phyloP scores from a whole-genome alignment of 2,329 filamentous ascomycete species.

The Talaromyces islandicus region DNA sequence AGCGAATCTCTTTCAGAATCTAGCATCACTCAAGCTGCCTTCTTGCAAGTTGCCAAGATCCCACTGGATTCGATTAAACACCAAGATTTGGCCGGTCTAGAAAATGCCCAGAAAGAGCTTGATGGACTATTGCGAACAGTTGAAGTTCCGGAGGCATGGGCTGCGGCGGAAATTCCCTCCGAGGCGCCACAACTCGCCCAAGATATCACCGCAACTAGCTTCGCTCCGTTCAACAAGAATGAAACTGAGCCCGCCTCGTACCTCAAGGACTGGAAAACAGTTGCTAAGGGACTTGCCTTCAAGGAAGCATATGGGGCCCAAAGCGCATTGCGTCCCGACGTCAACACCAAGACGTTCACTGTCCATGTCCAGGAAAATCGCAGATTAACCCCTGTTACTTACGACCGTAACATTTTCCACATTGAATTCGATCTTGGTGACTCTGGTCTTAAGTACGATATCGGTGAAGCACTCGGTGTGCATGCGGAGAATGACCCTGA shows the following conservation, averaged over 20 bases:
- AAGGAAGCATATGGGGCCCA: conserved; percentile 86
- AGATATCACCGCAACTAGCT: conserved; percentile 72
- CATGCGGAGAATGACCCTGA: conserved; percentile 86
- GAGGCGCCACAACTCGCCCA: conserved; percentile 47
- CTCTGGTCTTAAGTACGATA: conserved; percentile 91
- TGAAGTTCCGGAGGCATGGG: conserved; percentile 75
- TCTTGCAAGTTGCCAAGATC: conserved; percentile 70
- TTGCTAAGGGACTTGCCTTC: conserved; percentile 83
- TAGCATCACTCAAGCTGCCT: conserved; percentile 71
- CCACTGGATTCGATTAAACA: conserved; percentile 63
- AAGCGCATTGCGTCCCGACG: conserved; percentile 71
- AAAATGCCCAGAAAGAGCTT: conserved; percentile 56
- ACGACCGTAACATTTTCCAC: conserved; percentile 99
- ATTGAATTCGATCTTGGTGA: conserved; percentile 95
- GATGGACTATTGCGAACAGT: conserved; percentile 65
- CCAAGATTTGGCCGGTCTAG: conserved; percentile 55
- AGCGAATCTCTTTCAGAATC: conserved; percentile 62
- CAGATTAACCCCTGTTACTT: conserved; percentile 76
- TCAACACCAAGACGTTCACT: conserved; percentile 76
- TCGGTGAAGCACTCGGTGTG: conserved; percentile 93
- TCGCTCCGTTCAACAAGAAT: conserved; percentile 69
- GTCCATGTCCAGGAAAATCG: conserved; percentile 94
- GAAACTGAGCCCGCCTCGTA: conserved; percentile 62
- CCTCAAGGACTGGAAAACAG: conserved; percentile 72
- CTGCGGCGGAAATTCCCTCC: conserved; percentile 52